Conservation (phyloP, 805 yeast species). For the Lipomyces sp. region DNA sequence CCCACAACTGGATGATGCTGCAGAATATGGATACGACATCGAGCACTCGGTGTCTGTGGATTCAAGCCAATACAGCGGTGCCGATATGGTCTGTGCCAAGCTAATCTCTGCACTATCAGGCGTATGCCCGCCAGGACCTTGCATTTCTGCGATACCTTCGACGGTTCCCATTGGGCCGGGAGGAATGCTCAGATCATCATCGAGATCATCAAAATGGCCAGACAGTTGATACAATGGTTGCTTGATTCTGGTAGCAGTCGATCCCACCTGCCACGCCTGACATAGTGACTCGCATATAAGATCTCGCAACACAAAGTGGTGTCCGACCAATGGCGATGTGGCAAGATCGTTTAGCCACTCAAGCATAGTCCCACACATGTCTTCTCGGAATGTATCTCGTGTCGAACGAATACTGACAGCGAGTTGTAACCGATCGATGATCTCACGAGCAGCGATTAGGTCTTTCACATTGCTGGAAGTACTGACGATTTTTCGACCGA, state of each 20-base stretch:
- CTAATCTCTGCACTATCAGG: conserved; percentile 5
- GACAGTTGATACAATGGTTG: conserved; percentile 27
- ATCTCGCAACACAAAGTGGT: conserved; percentile 54
- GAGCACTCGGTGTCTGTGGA: background rate
- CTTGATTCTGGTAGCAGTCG: conserved; percentile 38
- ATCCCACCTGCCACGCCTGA: conserved; percentile 65
- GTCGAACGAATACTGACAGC: conserved; percentile 67
- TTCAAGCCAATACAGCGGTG: conserved; percentile 23
- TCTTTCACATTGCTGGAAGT: conserved; percentile 58
- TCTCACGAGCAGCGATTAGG: conserved; percentile 59
- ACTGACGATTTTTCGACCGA: conserved; percentile 73
- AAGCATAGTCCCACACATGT: conserved; percentile 73
- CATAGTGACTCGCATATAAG: conserved; percentile 63
- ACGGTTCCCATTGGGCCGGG: conserved; percentile 5
- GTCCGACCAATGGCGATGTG: conserved; percentile 57
- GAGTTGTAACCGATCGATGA: conserved; percentile 65
- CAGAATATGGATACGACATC: background rate
- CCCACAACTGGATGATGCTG: background rate
- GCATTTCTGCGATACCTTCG: conserved; percentile 6
- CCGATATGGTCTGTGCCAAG: background rate
- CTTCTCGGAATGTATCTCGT: conserved; percentile 77
- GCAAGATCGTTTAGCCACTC: conserved; percentile 68
- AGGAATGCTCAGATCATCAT: conserved; percentile 45
- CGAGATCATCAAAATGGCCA: conserved; percentile 49
- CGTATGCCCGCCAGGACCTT: background rate